phyloP scores from a whole-genome alignment of 2,329 filamentous ascomycete species.

The Colletotrichum australisinense region DNA sequence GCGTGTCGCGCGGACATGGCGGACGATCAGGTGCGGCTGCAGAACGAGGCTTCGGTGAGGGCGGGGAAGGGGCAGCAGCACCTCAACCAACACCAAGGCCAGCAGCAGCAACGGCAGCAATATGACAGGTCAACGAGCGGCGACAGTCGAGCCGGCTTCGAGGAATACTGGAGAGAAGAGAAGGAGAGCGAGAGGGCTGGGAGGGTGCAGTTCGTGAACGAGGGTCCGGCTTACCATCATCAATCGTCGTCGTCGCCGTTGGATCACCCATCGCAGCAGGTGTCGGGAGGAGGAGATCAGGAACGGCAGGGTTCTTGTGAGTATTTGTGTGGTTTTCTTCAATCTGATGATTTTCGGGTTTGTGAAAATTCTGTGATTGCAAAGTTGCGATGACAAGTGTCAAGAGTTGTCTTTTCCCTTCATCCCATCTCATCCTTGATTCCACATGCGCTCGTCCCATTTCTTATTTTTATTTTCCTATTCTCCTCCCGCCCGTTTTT shows the following conservation, averaged over 20 bases:
- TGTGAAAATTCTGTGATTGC: too few species aligned
- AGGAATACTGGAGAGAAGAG: conserved; percentile 58
- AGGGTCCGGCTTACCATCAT: conserved; percentile 37
- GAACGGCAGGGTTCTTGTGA: conserved; percentile 25
- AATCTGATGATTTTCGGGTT: background rate
- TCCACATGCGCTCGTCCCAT: background rate
- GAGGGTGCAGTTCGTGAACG: conserved; percentile 50
- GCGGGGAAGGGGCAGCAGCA: conserved; percentile 11
- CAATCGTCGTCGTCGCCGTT: conserved; percentile 28
- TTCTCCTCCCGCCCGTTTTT: background rate
- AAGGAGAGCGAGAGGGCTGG: conserved; percentile 50
- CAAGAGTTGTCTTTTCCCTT: background rate
- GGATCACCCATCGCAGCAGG: background rate
- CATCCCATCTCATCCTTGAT: background rate
- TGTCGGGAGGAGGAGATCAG: background rate
- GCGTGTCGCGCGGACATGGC: conserved; percentile 12
- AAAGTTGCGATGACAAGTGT: too few species aligned
- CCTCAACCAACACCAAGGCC: background rate
- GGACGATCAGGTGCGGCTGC: conserved; percentile 23
- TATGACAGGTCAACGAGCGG: conserved; percentile 14
- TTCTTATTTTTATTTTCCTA: background rate
- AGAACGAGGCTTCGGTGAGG: conserved; percentile 1
- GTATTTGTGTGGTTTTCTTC: conserved; percentile 2
- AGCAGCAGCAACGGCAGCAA: conserved; percentile 2
- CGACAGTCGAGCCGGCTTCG: conserved; percentile 56